Base-by-base conservation (phyloP, 2,329 filamentous ascomycete species). In the Bipolaris oryzae region DNA sequence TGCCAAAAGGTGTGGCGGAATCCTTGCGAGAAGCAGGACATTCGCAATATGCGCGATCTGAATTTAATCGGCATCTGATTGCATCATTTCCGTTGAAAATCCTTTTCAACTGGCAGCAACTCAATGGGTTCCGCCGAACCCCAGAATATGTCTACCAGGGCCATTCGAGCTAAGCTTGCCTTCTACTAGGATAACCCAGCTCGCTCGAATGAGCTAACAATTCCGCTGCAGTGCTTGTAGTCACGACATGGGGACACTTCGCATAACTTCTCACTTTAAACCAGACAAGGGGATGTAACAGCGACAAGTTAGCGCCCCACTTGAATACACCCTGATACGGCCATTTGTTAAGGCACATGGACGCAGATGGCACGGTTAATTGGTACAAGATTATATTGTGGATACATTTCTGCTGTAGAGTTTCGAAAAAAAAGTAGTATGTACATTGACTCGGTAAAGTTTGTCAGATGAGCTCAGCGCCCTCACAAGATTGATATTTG, bases 401-500 rank as follows among this genome's bases (percentile, higher is more conserved):
- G n/a, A 20, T 16, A 33, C 25, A 3, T 10, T 15, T 33, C 2
- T 7, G 2, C 25, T 16, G n/a, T 33, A 31, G 15, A 15, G 2
- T 20, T 3, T 31, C 16, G 31, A 16, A 16, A 45, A 45, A 33
- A 45, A 9, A 7, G 1, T 7, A 21, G 3, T 13, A 20, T n/a
- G 25, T 33, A 10, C 18, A 18, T 33, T 45, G 16, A 45, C 28
- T 34, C 16, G n/a, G 42, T 44, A 28, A 35, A 18, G 18, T 23
- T 41, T 46, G 15, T 45, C 16, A 47, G 11, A 47, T 7, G 25
- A 53, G 42, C 50, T 41, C 34, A 28, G n/a, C 38, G 15, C 23
- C 3, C 23, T 41, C 50, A 11, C n/a, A 21, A 33, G 52, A 16
- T 43, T 54, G 52, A 49, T 54, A 49, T 44, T 49, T 48, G 44